A percentile compares a stretch with the other conserved stretches of the same genome.
Evolutionary conservation across 345 rosid species (phyloP).

Genomic region (Hypericum perforatum): DNA sequence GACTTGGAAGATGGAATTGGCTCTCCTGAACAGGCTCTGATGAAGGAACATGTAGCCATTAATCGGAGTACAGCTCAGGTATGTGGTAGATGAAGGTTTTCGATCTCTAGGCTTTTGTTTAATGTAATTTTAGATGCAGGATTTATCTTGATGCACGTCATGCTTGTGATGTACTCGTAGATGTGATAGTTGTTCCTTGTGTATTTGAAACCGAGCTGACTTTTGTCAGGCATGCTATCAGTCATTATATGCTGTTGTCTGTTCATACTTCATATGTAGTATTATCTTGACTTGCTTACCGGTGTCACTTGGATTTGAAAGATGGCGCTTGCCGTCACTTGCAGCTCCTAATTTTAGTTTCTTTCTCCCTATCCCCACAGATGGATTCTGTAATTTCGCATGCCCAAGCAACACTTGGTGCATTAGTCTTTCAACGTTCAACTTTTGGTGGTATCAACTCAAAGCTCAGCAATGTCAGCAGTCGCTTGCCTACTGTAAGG

Average conservation of each 20-base stretch:
- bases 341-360: slow-evolving; percentile 3
- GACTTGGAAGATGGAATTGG: slow-evolving; percentile 85
- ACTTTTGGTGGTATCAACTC: slow-evolving; percentile 91
- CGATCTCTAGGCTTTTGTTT: background rate
- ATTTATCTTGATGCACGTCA: too few relatives aligned
- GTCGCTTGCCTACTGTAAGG: slow-evolving; percentile 85
- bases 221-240: too few relatives aligned
- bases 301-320: too few relatives aligned
- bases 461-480: slow-evolving; percentile 81
- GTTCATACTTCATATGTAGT: too few relatives aligned
- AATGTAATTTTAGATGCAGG: background rate
- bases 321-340: background rate
- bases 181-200: too few relatives aligned
- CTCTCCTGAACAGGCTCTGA: slow-evolving; percentile 64
- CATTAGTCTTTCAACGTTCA: slow-evolving; percentile 77
- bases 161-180: too few relatives aligned
- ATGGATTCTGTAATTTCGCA: slow-evolving; percentile 94
- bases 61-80: slow-evolving; percentile 85
- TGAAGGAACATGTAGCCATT: slow-evolving; percentile 72
- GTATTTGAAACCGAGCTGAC: too few relatives aligned
- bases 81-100: slow-evolving; percentile 5
- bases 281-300: too few relatives aligned
- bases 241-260: too few relatives aligned
- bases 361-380: slow-evolving; percentile 33
- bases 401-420: slow-evolving; percentile 87